These are phyloP conservation scores for Xerocomus spinulosus DNA, from an alignment of 768 basidiomycete species.

Conservation along the genomic window DNA sequence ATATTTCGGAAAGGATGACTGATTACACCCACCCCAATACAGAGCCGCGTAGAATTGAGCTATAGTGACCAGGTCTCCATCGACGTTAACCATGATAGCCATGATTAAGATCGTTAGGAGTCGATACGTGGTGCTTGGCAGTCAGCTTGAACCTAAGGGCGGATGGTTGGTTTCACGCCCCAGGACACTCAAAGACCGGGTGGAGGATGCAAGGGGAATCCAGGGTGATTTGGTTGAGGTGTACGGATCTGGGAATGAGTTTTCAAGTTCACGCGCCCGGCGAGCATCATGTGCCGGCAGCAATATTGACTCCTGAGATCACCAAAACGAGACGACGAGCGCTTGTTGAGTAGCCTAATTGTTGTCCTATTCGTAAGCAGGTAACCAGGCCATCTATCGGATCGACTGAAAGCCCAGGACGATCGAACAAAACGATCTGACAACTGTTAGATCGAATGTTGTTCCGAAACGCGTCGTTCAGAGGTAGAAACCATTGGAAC, in stretches of 20 bases:
- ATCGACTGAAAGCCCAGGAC: too few relatives aligned
- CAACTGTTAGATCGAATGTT: too few relatives aligned
- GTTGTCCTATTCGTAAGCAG: too few relatives aligned
- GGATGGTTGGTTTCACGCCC: neutral
- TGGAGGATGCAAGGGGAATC: neutral
- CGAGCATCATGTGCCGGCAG: neutral
- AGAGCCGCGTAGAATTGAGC: slow-evolving; percentile 13
- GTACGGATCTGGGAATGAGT: neutral
- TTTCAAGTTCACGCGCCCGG: slow-evolving; percentile 1
- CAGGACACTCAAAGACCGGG: neutral
- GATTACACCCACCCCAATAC: slow-evolving; percentile 14
- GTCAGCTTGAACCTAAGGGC: neutral
- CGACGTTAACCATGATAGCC: slow-evolving; percentile 2
- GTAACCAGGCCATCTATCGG: too few relatives aligned
- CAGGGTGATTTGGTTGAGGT: neutral
- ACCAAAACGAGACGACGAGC: neutral
- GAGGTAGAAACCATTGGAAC: too few relatives aligned
- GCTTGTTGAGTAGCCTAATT: too few relatives aligned
- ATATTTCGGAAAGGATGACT: neutral
- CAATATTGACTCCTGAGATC: neutral
- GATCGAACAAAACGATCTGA: too few relatives aligned
- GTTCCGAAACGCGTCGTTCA: too few relatives aligned
- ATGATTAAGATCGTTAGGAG: neutral
- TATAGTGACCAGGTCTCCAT: slow-evolving; percentile 1
- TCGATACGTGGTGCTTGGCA: neutral